A percentile compares a stretch with the other conserved stretches of the same genome.
These are phyloP conservation scores for Paramecium octaurelia DNA, from an alignment of 73 alveolate genomes.

Conservation along the genomic window DNA sequence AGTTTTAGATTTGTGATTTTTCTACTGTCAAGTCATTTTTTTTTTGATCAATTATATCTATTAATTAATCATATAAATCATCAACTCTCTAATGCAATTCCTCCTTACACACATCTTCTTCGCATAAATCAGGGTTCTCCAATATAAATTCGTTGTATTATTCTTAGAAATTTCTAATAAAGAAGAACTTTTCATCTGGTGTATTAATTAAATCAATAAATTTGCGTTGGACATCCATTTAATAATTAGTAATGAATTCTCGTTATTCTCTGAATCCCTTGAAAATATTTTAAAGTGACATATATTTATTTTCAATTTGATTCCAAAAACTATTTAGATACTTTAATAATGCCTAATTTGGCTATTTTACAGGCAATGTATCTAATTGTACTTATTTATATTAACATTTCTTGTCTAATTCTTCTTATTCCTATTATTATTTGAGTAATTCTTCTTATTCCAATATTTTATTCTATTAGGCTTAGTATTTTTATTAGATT, in stretches of 20 bases:
- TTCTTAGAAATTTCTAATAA: conserved; percentile 83
- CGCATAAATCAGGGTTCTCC: conserved; percentile 94
- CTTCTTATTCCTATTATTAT: conserved; percentile 64
- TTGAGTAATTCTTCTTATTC: conserved; percentile 49
- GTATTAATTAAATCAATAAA: conserved; percentile 88
- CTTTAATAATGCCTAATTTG: neutral
- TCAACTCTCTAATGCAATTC: conserved; percentile 96
- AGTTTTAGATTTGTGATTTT: conserved; percentile 83
- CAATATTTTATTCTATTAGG: conserved; percentile 54
- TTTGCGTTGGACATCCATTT: conserved; percentile 74
- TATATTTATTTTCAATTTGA: conserved; percentile 75
- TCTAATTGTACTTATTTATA: neutral
- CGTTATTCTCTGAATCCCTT: conserved; percentile 81
- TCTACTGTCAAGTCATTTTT: conserved; percentile 92
- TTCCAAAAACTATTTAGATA: conserved; percentile 65
- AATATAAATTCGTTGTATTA: conserved; percentile 88
- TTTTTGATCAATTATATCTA: conserved; percentile 93
- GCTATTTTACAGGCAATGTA: neutral
- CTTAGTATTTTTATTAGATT: neutral
- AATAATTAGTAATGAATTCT: conserved; percentile 74
- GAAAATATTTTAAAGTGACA: conserved; percentile 77
- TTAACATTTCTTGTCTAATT: conserved; percentile 71
- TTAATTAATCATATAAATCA: conserved; percentile 87
- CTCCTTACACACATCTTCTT: conserved; percentile 93
- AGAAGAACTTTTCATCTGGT: conserved; percentile 88